Percentiles rank a stretch among this genome's conserved stretches.
phyloP scores from a whole-genome alignment of 257 asterid species.

The Catharanthus roseus region DNA sequence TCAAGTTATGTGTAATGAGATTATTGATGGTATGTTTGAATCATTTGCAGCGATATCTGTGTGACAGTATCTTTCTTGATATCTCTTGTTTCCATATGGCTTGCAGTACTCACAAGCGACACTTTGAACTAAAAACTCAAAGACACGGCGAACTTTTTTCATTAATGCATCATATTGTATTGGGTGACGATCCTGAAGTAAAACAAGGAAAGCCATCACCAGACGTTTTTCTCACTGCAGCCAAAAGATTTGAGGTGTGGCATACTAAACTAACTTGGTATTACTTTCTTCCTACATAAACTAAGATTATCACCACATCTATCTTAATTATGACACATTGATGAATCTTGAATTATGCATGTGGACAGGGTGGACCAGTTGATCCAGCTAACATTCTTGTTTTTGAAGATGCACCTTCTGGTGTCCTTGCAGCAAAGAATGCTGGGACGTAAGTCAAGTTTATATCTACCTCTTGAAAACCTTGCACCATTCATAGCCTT shows the following conservation, averaged over 20 bases:
- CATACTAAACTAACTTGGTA: not conserved
- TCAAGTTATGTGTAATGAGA: not conserved
- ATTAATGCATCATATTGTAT: slow-evolving; percentile 84
- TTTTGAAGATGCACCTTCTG: slow-evolving; percentile 94
- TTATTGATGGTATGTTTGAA: not conserved
- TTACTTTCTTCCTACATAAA: not conserved
- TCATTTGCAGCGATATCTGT: not conserved
- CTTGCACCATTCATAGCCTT: not conserved
- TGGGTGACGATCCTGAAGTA: slow-evolving; percentile 96
- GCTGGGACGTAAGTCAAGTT: slow-evolving; percentile 71
- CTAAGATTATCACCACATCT: not conserved
- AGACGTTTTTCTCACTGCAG: slow-evolving; percentile 84
- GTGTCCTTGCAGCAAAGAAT: slow-evolving; percentile 88
- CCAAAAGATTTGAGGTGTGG: slow-evolving; percentile 80
- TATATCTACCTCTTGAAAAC: not conserved
- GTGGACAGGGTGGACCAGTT: slow-evolving; percentile 60
- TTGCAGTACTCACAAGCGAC: slow-evolving; percentile 78
- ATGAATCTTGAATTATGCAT: slow-evolving; percentile 18
- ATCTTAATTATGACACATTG: not conserved
- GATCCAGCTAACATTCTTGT: slow-evolving; percentile 68
- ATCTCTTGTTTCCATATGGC: slow-evolving; percentile 17
- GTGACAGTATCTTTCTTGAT: not conserved
- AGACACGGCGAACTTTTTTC: slow-evolving; percentile 69
- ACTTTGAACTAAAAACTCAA: slow-evolving; percentile 86
- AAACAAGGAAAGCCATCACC: slow-evolving; percentile 97